A percentile compares a stretch with the other conserved stretches of the same genome.
Evolutionary conservation across 2,329 filamentous ascomycete genomes (phyloP).

Genomic region (Botrytis fragariae): DNA sequence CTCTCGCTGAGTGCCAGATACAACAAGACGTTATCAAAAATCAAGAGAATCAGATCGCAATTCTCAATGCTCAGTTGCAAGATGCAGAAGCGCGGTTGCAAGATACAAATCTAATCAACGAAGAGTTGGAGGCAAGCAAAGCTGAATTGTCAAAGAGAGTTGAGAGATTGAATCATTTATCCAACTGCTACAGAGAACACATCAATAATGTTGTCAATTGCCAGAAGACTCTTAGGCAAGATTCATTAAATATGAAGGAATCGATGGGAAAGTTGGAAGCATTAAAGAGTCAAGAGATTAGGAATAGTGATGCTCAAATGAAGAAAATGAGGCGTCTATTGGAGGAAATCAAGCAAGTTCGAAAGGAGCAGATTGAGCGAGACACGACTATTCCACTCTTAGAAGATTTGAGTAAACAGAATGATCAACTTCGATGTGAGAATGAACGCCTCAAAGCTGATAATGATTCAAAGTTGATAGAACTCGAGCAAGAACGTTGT

Average conservation of each 20-base stretch:
- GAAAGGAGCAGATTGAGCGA: background rate
- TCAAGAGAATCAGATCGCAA: constrained; percentile 18
- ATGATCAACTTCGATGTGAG: background rate
- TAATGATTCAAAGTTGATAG: background rate
- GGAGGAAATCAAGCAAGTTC: constrained; percentile 12
- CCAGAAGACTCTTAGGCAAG: constrained; percentile 27
- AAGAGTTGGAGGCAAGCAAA: constrained; percentile 25
- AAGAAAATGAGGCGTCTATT: background rate
- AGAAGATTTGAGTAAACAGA: background rate
- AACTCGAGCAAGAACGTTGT: background rate
- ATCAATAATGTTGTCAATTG: constrained; percentile 37
- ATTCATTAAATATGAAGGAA: constrained; percentile 14
- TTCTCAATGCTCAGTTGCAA: constrained; percentile 21
- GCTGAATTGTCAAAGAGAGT: constrained; percentile 29
- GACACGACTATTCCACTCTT: background rate
- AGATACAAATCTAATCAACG: background rate
- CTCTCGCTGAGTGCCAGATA: background rate
- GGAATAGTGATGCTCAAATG: background rate
- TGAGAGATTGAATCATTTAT: constrained; percentile 30
- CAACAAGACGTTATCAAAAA: background rate
- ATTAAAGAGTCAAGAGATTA: background rate
- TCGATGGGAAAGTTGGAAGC: background rate
- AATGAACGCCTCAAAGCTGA: background rate
- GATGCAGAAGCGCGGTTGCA: constrained; percentile 14
- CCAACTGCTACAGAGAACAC: constrained; percentile 35